phyloP scores from a whole-genome alignment of 257 asterid species.

The Datura wrightii region DNA sequence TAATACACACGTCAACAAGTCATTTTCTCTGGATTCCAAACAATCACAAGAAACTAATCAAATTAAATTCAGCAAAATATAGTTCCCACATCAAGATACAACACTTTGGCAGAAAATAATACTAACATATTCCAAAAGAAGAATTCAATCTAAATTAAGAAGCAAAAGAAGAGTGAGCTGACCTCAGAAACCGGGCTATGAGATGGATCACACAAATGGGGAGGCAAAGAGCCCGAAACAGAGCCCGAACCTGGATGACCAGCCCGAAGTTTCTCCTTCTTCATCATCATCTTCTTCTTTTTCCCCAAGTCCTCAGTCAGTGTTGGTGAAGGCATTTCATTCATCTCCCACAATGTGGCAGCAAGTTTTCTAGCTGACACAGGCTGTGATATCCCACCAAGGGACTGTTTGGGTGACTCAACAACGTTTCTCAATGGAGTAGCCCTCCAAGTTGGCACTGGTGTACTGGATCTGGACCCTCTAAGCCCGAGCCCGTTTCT shows the following conservation, averaged over 20 bases:
- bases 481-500: conserved; percentile 57
- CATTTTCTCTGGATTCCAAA: neutral
- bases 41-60: neutral
- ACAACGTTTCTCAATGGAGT: conserved; percentile 55
- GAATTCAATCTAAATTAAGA: conserved; percentile 24
- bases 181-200: conserved; percentile 84
- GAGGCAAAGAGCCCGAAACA: conserved; percentile 62
- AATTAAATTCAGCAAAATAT: neutral
- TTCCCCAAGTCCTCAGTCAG: conserved; percentile 54
- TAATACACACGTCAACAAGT: neutral
- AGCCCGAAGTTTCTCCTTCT: conserved; percentile 53
- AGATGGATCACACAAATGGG: conserved; percentile 82
- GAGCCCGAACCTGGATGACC: conserved; percentile 42
- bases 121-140: neutral
- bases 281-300: conserved; percentile 43
- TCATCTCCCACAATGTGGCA: conserved; percentile 94
- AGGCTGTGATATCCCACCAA: conserved; percentile 67
- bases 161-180: conserved; percentile 24
- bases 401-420: conserved; percentile 68
- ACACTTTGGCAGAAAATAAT: neutral
- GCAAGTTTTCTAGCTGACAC: conserved; percentile 89
- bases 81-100: conserved; percentile 22
- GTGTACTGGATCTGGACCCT: conserved; percentile 88
- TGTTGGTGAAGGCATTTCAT: conserved; percentile 75
- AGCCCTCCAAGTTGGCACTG: conserved; percentile 86